Evolutionary conservation across 2,329 filamentous ascomycete genomes (phyloP).

Genomic region (Escovopsis sp.): DNA sequence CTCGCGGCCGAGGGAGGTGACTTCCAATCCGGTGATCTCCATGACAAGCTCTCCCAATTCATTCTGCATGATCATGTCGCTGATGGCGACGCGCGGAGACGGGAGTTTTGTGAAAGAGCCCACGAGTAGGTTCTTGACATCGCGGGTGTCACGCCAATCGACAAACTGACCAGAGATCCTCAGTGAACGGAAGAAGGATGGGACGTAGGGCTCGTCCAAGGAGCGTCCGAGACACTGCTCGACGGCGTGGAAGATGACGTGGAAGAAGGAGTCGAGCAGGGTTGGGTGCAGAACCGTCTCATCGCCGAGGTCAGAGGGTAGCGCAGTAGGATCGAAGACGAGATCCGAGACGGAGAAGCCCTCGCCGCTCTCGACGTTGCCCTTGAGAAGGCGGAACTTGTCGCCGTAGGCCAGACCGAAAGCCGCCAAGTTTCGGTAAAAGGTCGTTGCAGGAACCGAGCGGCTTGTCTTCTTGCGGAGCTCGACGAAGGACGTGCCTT

Average conservation of each 20-base stretch:
- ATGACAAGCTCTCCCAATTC: slow-evolving; percentile 9
- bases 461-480: slow-evolving; percentile 11
- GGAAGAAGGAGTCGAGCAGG: slow-evolving; percentile 13
- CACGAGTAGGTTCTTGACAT: slow-evolving; percentile 8
- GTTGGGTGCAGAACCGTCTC: slow-evolving; percentile 12
- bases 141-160: slow-evolving; percentile 7
- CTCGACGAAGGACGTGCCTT: slow-evolving; percentile 4
- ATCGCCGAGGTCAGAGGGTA: slow-evolving; percentile 9
- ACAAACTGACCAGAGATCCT: slow-evolving; percentile 11
- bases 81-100: slow-evolving; percentile 12
- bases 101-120: slow-evolving; percentile 12
- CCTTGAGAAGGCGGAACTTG: slow-evolving; percentile 11
- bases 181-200: slow-evolving; percentile 11
- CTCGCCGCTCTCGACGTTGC: slow-evolving; percentile 11
- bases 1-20: slow-evolving; percentile 11
- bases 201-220: slow-evolving; percentile 13
- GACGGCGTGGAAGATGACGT: slow-evolving; percentile 13
- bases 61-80: slow-evolving; percentile 11
- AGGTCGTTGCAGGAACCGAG: slow-evolving; percentile 8
- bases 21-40: slow-evolving; percentile 11
- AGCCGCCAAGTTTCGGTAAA: slow-evolving; percentile 12
- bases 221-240: slow-evolving; percentile 11
- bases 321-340: slow-evolving; percentile 8
- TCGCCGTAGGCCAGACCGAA: slow-evolving; percentile 13
- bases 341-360: slow-evolving; percentile 10